Evolutionary conservation across 768 basidiomycete genomes (phyloP).

Genomic region (Russula griseocarnosa): DNA sequence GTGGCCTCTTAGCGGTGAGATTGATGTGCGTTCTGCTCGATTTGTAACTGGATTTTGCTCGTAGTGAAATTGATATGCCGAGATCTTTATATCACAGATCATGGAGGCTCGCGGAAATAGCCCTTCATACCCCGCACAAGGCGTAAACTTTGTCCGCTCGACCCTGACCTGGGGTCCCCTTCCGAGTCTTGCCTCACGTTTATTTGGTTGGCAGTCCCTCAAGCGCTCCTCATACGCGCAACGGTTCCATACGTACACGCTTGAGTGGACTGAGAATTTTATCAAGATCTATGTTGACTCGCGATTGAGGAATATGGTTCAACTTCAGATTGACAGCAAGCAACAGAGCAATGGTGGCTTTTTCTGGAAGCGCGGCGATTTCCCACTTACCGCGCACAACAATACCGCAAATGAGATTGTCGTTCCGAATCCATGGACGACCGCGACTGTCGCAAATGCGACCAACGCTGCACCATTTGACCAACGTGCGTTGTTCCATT

Average conservation of each 20-base stretch:
- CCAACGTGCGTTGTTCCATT: slow-evolving; percentile 37
- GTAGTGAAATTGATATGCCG: not conserved
- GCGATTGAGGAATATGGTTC: slow-evolving; percentile 49
- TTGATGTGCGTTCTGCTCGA: slow-evolving; percentile 45
- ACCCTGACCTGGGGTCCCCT: slow-evolving; percentile 68
- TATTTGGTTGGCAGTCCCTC: slow-evolving; percentile 44
- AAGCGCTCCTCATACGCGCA: slow-evolving; percentile 46
- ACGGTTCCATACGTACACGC: slow-evolving; percentile 50
- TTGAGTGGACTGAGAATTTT: slow-evolving; percentile 58
- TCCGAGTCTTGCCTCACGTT: slow-evolving; percentile 38
- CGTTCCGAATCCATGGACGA: slow-evolving; percentile 49
- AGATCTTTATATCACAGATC: slow-evolving; percentile 37
- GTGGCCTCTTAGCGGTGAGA: slow-evolving; percentile 56
- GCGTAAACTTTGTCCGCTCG: slow-evolving; percentile 48
- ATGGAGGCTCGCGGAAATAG: slow-evolving; percentile 52
- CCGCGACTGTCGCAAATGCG: slow-evolving; percentile 34
- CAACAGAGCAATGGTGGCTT: slow-evolving; percentile 38
- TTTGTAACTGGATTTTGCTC: not conserved
- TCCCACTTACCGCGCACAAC: slow-evolving; percentile 49
- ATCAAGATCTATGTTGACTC: slow-evolving; percentile 54
- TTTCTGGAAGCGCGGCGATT: slow-evolving; percentile 51
- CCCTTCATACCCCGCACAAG: slow-evolving; percentile 42
- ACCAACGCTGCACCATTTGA: slow-evolving; percentile 55
- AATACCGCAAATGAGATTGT: slow-evolving; percentile 39
- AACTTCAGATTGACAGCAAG: slow-evolving; percentile 42